Conservation (phyloP, 768 basidiomycete genomes). For the Pisolithus marmoratus region DNA sequence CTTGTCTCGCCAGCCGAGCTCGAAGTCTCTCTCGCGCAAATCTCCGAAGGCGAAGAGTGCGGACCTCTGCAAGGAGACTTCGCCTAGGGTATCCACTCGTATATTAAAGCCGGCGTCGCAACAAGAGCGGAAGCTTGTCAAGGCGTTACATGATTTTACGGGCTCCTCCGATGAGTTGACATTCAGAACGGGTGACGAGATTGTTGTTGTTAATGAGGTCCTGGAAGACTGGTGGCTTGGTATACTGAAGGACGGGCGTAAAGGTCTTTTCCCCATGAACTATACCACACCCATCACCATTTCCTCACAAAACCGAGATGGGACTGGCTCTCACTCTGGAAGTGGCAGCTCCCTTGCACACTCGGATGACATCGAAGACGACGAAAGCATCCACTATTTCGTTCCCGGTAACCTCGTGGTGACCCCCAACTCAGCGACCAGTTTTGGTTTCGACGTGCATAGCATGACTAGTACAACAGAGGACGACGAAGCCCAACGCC, state of each 20-base stretch:
- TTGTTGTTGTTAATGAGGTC: conserved; percentile 73
- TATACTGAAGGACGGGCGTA: conserved; percentile 52
- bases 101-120: conserved; percentile 48
- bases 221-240: conserved; percentile 93
- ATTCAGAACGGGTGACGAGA: conserved; percentile 69
- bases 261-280: conserved; percentile 76
- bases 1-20: conserved; percentile 31
- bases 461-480: conserved; percentile 37
- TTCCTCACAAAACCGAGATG: conserved; percentile 5
- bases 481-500: conserved; percentile 37
- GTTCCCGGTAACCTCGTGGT: conserved; percentile 9
- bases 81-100: conserved; percentile 26
- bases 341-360: background rate
- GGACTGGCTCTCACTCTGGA: background rate
- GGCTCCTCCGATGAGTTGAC: conserved; percentile 75
- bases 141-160: conserved; percentile 70
- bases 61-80: conserved; percentile 25
- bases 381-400: conserved; percentile 11
- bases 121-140: conserved; percentile 50
- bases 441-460: conserved; percentile 29
- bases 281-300: conserved; percentile 43
- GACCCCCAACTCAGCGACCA: conserved; percentile 19
- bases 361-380: conserved; percentile 20
- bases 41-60: conserved; percentile 21
- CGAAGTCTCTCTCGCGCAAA: conserved; percentile 26